A percentile compares a stretch with the other conserved stretches of the same genome.
Evolutionary conservation across 352 stramenopile species (phyloP).

Genomic region (Phytophthora sansomeana): DNA sequence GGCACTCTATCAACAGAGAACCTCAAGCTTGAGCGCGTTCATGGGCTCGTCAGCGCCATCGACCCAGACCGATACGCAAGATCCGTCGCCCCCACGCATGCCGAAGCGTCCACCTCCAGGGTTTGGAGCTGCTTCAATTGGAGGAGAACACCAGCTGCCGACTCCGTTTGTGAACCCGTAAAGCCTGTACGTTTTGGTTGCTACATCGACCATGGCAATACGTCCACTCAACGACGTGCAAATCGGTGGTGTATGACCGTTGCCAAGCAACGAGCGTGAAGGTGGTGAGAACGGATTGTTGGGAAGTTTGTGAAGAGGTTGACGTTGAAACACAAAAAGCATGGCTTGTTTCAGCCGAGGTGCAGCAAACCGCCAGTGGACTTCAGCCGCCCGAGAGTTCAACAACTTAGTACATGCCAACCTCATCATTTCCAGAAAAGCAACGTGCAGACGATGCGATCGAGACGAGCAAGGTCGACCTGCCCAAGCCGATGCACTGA

Average conservation of each 20-base stretch:
- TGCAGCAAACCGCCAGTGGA: neutral
- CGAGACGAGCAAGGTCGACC: slow-evolving; percentile 20
- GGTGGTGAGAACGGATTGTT: slow-evolving; percentile 10
- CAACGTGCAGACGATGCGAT: slow-evolving; percentile 19
- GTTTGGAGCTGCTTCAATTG: slow-evolving; percentile 36
- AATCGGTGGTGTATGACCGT: slow-evolving; percentile 11
- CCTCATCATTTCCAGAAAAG: slow-evolving; percentile 14
- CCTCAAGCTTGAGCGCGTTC: slow-evolving; percentile 81
- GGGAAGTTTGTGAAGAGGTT: no score
- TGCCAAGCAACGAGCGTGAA: slow-evolving; percentile 5
- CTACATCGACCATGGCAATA: slow-evolving; percentile 13
- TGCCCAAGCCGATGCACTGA: slow-evolving; percentile 13
- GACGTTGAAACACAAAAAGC: no score
- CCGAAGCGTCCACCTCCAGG: slow-evolving; percentile 50
- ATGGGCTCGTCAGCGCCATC: slow-evolving; percentile 43
- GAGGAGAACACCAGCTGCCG: slow-evolving; percentile 31
- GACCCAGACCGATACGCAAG: slow-evolving; percentile 33
- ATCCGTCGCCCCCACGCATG: slow-evolving; percentile 36
- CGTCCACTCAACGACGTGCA: slow-evolving; percentile 7
- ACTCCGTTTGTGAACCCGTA: slow-evolving; percentile 78
- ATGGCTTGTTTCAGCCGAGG: neutral
- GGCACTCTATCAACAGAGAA: slow-evolving; percentile 70
- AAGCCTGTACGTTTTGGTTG: slow-evolving; percentile 1
- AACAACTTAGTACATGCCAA: slow-evolving; percentile 11
- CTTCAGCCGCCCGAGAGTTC: slow-evolving; percentile 1